phyloP scores from a whole-genome alignment of 2,329 filamentous ascomycete species.

The Diaporthe nobilis region DNA sequence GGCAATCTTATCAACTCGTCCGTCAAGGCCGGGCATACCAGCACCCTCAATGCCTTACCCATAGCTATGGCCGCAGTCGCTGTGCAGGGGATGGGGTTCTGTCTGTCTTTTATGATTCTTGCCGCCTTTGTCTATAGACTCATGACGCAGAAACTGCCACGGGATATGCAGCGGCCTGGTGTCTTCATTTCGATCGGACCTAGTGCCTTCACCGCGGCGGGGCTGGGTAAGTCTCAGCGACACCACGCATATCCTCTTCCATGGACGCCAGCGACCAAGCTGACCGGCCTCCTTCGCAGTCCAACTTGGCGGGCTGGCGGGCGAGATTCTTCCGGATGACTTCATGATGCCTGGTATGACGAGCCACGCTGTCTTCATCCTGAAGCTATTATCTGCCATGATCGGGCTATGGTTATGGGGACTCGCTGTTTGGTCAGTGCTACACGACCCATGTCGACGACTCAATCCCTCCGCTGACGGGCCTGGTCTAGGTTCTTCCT shows the following conservation, averaged over 20 bases:
- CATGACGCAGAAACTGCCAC: slow-evolving; percentile 89
- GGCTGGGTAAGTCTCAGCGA: slow-evolving; percentile 53
- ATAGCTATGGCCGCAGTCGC: slow-evolving; percentile 65
- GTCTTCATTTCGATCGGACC: slow-evolving; percentile 91
- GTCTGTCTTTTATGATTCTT: slow-evolving; percentile 82
- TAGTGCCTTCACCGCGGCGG: slow-evolving; percentile 70
- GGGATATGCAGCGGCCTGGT: slow-evolving; percentile 81
- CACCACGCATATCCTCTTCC: not conserved
- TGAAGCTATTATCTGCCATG: slow-evolving; percentile 69
- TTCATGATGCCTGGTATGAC: slow-evolving; percentile 54
- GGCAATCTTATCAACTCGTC: slow-evolving; percentile 66
- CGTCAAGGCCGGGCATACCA: slow-evolving; percentile 45
- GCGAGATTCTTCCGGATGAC: slow-evolving; percentile 58
- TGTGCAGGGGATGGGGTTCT: slow-evolving; percentile 68
- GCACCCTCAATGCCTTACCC: slow-evolving; percentile 57
- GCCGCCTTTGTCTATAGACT: slow-evolving; percentile 87
- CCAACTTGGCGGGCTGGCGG: slow-evolving; percentile 60
- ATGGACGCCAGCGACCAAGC: not conserved
- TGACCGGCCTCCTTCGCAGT: slow-evolving; percentile 48
- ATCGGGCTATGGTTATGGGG: slow-evolving; percentile 86
- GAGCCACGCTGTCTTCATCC: slow-evolving; percentile 58
- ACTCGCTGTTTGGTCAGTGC: slow-evolving; percentile 75
- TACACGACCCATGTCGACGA: not conserved
- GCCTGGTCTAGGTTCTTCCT: slow-evolving; percentile 73
- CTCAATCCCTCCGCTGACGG: not conserved